A percentile compares a stretch with the other conserved stretches of the same genome.
Conservation (phyloP, 495 filamentous ascomycete species). For the Penicillium coprophilum region DNA sequence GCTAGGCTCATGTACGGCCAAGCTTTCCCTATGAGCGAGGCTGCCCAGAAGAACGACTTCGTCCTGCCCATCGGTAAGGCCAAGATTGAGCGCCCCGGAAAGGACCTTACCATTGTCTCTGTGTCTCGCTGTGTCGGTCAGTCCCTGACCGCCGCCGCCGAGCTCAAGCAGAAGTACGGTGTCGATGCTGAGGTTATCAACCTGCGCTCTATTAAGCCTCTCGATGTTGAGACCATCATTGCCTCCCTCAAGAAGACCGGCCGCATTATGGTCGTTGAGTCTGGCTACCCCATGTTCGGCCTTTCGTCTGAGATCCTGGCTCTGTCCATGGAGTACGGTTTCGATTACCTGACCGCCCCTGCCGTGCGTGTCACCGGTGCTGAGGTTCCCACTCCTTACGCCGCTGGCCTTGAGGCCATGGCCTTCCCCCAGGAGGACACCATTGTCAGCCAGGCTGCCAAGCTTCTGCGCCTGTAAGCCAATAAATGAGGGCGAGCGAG, state of each 20-base stretch:
- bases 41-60: slow-evolving; percentile 91
- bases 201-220: slow-evolving; percentile 92
- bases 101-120: slow-evolving; percentile 92
- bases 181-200: slow-evolving; percentile 97
- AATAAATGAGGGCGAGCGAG: slow-evolving; percentile 16
- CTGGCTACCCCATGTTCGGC: slow-evolving; percentile 92
- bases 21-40: slow-evolving; percentile 92
- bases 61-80: slow-evolving; percentile 96
- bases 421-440: slow-evolving; percentile 83
- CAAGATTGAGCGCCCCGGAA: slow-evolving; percentile 94
- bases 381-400: slow-evolving; percentile 94
- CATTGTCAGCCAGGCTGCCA: slow-evolving; percentile 79
- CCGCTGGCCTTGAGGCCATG: slow-evolving; percentile 83
- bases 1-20: slow-evolving; percentile 86
- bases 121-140: slow-evolving; percentile 95
- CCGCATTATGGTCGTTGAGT: slow-evolving; percentile 87
- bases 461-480: slow-evolving; percentile 73
- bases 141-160: slow-evolving; percentile 81
- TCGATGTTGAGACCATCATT: slow-evolving; percentile 92
- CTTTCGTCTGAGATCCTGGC: slow-evolving; percentile 90
- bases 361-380: slow-evolving; percentile 92
- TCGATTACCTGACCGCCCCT: slow-evolving; percentile 93
- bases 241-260: slow-evolving; percentile 98
- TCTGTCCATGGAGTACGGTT: slow-evolving; percentile 93
- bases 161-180: slow-evolving; percentile 92